Percentiles rank a stretch among this genome's conserved stretches.
These are phyloP conservation scores for Hyphodiscus sp. DNA, from an alignment of 2,329 filamentous ascomycete genomes.

Conservation along the genomic window DNA sequence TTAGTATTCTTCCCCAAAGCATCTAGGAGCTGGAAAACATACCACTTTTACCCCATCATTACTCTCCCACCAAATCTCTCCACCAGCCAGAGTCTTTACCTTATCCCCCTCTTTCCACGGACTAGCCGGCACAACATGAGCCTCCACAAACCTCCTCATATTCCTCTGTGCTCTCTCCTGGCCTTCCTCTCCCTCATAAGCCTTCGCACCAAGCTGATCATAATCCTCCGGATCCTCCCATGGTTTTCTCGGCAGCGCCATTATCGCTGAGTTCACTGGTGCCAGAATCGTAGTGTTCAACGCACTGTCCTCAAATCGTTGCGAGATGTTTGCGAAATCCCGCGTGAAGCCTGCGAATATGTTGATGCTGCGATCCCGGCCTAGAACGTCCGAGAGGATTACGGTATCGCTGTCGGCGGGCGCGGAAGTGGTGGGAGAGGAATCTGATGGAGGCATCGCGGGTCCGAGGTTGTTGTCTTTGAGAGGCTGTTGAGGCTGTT, in stretches of 20 bases:
- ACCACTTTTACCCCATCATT: slow-evolving; percentile 62
- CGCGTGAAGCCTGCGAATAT: slow-evolving; percentile 79
- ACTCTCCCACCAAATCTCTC: slow-evolving; percentile 76
- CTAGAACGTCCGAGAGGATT: slow-evolving; percentile 78
- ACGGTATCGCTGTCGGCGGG: slow-evolving; percentile 39
- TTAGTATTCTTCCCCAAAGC: not conserved
- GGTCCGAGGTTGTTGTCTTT: slow-evolving; percentile 19
- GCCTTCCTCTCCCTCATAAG: slow-evolving; percentile 70
- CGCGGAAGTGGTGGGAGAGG: slow-evolving; percentile 16
- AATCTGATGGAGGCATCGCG: slow-evolving; percentile 19
- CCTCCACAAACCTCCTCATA: slow-evolving; percentile 73
- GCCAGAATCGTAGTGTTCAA: slow-evolving; percentile 80
- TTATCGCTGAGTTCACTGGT: slow-evolving; percentile 77
- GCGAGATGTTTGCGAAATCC: slow-evolving; percentile 62
- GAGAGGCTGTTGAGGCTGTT: slow-evolving; percentile 14
- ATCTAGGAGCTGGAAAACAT: slow-evolving; percentile 28
- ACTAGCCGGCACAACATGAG: slow-evolving; percentile 68
- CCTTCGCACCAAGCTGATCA: slow-evolving; percentile 54
- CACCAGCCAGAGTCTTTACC: slow-evolving; percentile 59
- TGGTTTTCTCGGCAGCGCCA: slow-evolving; percentile 72
- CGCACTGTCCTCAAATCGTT: slow-evolving; percentile 58
- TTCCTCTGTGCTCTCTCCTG: slow-evolving; percentile 72
- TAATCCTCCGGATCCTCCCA: slow-evolving; percentile 79
- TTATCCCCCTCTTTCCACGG: slow-evolving; percentile 69
- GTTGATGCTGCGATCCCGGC: slow-evolving; percentile 70